Conservation (phyloP, 2,329 filamentous ascomycete species). For the Beauveria sp. region DNA sequence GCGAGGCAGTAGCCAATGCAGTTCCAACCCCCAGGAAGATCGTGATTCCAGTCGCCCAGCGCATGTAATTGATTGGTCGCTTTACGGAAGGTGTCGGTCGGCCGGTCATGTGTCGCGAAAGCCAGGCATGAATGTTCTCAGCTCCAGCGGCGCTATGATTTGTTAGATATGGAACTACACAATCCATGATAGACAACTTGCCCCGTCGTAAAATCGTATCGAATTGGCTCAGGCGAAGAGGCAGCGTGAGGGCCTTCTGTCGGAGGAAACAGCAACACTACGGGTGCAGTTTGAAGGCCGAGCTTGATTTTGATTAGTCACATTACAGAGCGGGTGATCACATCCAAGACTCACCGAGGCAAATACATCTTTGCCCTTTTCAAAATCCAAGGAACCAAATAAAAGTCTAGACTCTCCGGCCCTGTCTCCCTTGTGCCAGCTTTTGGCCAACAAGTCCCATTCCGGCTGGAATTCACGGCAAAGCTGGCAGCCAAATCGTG, state of each 20-base stretch:
- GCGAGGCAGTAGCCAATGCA: conserved; percentile 61
- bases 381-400: conserved; percentile 82
- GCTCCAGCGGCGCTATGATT: conserved; percentile 58
- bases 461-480: conserved; percentile 91
- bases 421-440: conserved; percentile 82
- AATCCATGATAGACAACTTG: conserved; percentile 33
- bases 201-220: conserved; percentile 82
- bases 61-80: conserved; percentile 81
- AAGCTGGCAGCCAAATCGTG: conserved; percentile 74
- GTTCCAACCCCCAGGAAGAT: conserved; percentile 64
- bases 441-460: conserved; percentile 79
- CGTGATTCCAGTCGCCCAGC: conserved; percentile 60
- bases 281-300: conserved; percentile 86
- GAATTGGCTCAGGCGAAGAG: conserved; percentile 57
- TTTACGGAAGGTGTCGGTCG: conserved; percentile 69
- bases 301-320: conserved; percentile 46
- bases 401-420: conserved; percentile 63
- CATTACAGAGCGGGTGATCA: background rate
- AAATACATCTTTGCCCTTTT: conserved; percentile 75
- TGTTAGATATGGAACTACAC: conserved; percentile 6
- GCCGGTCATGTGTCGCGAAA: conserved; percentile 69
- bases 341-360: conserved; percentile 57
- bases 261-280: conserved; percentile 80
- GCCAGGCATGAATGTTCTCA: conserved; percentile 71
- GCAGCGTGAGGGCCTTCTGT: conserved; percentile 75